phyloP scores from a whole-genome alignment of 306 rosid species.

The Rosa rugosa region DNA sequence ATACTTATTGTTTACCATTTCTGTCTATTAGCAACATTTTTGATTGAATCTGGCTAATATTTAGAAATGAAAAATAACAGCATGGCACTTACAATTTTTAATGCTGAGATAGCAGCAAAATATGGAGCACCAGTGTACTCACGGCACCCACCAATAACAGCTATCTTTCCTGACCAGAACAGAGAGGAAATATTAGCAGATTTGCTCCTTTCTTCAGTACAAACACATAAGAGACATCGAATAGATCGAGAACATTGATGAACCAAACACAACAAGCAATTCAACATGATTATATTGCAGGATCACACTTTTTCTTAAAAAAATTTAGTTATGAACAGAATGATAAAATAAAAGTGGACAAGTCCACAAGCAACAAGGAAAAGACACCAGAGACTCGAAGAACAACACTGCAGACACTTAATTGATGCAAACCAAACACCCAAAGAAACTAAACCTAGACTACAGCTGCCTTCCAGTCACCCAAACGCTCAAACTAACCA shows the following conservation, averaged over 20 bases:
- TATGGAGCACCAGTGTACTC: constrained; percentile 99
- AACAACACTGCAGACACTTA: not conserved
- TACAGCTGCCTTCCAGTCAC: not conserved
- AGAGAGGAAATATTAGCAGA: constrained; percentile 20
- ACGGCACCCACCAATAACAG: constrained; percentile 95
- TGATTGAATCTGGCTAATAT: constrained; percentile 3
- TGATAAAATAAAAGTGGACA: not conserved
- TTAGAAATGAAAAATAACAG: not conserved
- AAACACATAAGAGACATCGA: not conserved
- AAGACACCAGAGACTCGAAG: not conserved
- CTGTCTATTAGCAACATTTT: constrained; percentile 6
- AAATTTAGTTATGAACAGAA: not conserved
- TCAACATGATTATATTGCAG: not conserved
- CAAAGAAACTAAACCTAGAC: not conserved
- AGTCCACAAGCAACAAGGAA: not conserved
- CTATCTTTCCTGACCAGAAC: constrained; percentile 70
- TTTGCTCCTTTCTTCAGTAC: constrained; percentile 9
- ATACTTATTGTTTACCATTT: not conserved
- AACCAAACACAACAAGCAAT: constrained; percentile 1
- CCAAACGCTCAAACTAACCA: not conserved
- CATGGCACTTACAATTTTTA: constrained; percentile 61
- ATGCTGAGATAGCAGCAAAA: constrained; percentile 92
- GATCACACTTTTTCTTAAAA: not conserved
- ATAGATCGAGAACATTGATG: not conserved
- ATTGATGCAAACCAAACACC: not conserved